Evolutionary conservation across 345 rosid genomes (phyloP), one percentile per base, ranked within the genome.

Genomic region (Boechera retrofracta): DNA sequence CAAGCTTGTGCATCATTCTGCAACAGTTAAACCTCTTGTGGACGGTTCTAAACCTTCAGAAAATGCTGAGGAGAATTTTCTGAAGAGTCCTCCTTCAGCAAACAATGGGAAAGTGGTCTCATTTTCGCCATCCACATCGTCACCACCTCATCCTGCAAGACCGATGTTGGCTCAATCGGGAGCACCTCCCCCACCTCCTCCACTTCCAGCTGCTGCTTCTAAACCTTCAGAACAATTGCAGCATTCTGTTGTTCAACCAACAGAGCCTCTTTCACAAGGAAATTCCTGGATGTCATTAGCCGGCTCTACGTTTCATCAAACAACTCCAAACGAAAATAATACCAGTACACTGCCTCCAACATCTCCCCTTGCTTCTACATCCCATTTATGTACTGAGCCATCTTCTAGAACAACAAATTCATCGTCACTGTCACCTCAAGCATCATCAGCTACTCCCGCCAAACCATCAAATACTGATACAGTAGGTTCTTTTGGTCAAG

Each of bases 151-250:
- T 45, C 80, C 81, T 77, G 63, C 39, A 55, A 15, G 67, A 11
- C 70, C 81, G 9, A 67, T 74, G 16, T 77, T 81, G 54, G 69
- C 26, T 72, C 73, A 38, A 67, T 62, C 44, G 35, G 73, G 69
- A 72, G 78, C 81, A 78, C 84, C 79, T 10, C 70, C 77, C 9
- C 71, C 89, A 66, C 87, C 89, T 2, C 87, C 88, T 13, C 86
- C 85, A 18, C 80, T 75, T 70, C 64, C 72, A 61, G 13, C n/a
- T 74, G 60, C 45, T 15, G 26, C 71, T 12, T 53, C 41, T 73
- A 48, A 73, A 68, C 78, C 76, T 67, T 70, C 69, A 72, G 70
- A 59, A 32, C 45, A 61, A 44, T 38, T 57, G 49, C 72, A 66
- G 42, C 81, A 62, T 29, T 57, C 74, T 39, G 47, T 42, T 47